Evolutionary conservation across 345 rosid genomes (phyloP), one percentile per base, ranked within the genome.

Genomic region (Salix dunnii): DNA sequence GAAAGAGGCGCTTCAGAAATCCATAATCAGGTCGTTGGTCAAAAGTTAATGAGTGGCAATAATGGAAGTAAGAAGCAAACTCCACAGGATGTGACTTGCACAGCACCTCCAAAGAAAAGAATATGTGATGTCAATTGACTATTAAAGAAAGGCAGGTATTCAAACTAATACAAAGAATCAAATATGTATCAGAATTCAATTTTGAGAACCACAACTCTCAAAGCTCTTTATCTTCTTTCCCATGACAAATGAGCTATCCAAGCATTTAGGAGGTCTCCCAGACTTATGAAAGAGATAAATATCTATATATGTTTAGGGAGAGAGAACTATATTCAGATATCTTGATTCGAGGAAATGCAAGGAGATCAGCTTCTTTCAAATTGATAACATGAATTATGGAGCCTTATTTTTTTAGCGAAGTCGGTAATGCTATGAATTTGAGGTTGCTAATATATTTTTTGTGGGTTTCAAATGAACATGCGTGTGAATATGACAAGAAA

Each of bases 1-100:
- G 90, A 77, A 94, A 94, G 27, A 92, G 86, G 63, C 94, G 88
- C 88, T 82, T 94, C 82, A 94, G 77, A 77, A 90, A 92, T 73
- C 93, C 92, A 86, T 92, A 94, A 85, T 94, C 97, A 77, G 97
- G 98, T 53, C 88, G 85, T 79, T 90, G 95, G 70, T 94, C 96
- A 80, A 94, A 94, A 42, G 86, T 88, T 78, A 91, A 74, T 4
- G 98, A 92, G 73, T 91, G 94, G 77, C 98, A 94, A 75, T 94
- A 94, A 83, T 88, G 94, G 74, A 94, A 87, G 83, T 91, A 94
- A 25, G 98, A 94, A 27, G 95, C 98, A 78, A 93, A 93, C 85
- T 93, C 98, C 76, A 86, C 98, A 0, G 94, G 91, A 71, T 90
- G 84, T 21, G 90, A 87, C 82, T 92, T 92, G 85, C 98, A 92